Base-by-base conservation (phyloP, 495 filamentous ascomycete species). In the Immersiella caudata region DNA sequence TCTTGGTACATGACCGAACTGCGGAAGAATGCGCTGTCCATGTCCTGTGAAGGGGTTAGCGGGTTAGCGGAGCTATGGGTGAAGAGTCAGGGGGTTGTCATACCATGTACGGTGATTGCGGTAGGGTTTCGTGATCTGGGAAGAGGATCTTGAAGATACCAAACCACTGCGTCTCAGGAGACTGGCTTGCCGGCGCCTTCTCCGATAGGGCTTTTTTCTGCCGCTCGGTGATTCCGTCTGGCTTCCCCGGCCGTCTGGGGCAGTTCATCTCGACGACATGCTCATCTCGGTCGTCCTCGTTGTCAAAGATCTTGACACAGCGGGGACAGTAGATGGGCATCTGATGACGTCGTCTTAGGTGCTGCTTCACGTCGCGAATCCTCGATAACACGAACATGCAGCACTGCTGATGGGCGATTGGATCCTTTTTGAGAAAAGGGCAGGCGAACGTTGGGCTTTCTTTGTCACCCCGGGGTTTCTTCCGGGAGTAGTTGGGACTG, bases 321-420 rank as follows among this genome's bases (percentile, higher is more conserved):
- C 65, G 64, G 24, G 74, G 72, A 24, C 77, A 79, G 61, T 77
- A 76, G 35, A 76, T 67, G 6, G 73, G 71, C 56, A 71, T 73
- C 60, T 63, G 66, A 69, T 79, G 75, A 21, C 71, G 71, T 29
- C 77, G 68, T 14, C 60, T 49, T n/a, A 79, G 33, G 40, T 79
- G 77, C 63, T 77, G 75, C 61, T 79, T 79, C 9, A 79, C 77
- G 49, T 77, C 75, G 27, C 73, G 72, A 21, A 79, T 68, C 36
- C 77, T 76, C 20, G 49, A 70, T 14, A 79, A 65, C 20, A 61
- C 64, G 54, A 72, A 77, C 35, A 67, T 52, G 50, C 74, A 77
- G 63, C 77, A 79, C 24, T 67, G 46, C 26, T 65, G 65, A 61
- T 79, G 71, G 16, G 40, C 61, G 5, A 70, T 68, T 5, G 72